Conservation (phyloP, 805 yeast genomes). For the Zygoascus biomembranicola region DNA sequence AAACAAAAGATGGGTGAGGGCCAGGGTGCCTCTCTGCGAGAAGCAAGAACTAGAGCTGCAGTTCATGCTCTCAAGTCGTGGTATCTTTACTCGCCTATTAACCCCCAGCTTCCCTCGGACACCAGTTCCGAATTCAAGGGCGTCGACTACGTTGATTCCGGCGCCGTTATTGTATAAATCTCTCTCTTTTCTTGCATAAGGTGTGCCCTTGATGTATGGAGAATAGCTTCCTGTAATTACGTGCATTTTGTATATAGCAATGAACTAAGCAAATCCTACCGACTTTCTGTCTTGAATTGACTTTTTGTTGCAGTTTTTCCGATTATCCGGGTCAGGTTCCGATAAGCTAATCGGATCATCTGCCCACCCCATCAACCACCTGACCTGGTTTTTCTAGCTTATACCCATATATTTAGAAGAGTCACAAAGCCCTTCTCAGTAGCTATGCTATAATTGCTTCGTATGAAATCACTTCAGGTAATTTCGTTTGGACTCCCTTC, state of each 20-base stretch:
- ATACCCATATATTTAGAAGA: too few species aligned
- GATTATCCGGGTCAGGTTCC: too few species aligned
- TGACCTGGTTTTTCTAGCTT: too few species aligned
- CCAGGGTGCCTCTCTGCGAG: slow-evolving; percentile 80
- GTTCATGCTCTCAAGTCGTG: slow-evolving; percentile 85
- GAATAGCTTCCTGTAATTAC: not conserved
- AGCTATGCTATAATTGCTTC: too few species aligned
- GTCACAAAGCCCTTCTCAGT: too few species aligned
- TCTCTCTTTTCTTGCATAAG: too few species aligned
- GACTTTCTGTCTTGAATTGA: too few species aligned
- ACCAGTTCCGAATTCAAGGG: slow-evolving; percentile 12
- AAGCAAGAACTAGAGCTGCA: slow-evolving; percentile 88
- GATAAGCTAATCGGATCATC: too few species aligned
- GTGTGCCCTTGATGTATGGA: too few species aligned
- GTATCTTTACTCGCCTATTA: slow-evolving; percentile 82
- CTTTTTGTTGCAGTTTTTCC: too few species aligned
- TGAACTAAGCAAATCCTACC: too few species aligned
- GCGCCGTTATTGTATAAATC: slow-evolving; percentile 25
- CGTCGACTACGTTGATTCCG: slow-evolving; percentile 24
- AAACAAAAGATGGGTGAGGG: slow-evolving; percentile 84
- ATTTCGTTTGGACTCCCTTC: not conserved
- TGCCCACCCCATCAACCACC: too few species aligned
- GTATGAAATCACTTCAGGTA: not conserved
- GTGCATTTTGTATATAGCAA: not conserved
- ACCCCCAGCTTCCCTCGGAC: slow-evolving; percentile 57